Evolutionary conservation across 176 grass and related monocot species (phyloP).

Genomic region (Poa annua): DNA sequence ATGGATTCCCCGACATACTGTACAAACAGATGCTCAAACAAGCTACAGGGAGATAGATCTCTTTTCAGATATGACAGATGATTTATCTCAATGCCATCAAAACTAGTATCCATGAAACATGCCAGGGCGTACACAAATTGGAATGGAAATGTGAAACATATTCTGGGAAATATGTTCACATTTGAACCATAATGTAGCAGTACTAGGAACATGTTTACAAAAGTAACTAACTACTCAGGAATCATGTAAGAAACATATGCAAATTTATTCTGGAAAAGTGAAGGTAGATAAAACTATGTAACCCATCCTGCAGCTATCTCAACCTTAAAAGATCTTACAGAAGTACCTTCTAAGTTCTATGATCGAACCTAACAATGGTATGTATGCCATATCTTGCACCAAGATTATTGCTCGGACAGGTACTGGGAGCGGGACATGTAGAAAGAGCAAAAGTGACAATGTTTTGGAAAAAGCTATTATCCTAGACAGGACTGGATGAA

Average conservation of each 20-base stretch:
- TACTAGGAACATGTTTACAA: neutral
- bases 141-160: neutral
- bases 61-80: slow-evolving; percentile 20
- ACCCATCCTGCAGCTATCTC: neutral
- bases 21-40: slow-evolving; percentile 15
- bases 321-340: neutral
- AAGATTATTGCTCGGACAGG: slow-evolving; percentile 1
- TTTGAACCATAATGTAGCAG: neutral
- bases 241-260: neutral
- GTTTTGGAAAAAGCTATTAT: neutral
- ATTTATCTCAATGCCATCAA: slow-evolving; percentile 2
- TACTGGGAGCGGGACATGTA: neutral
- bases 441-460: neutral
- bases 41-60: slow-evolving; percentile 31
- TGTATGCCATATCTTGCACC: neutral
- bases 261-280: neutral
- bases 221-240: neutral
- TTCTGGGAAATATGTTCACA: neutral
- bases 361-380: neutral
- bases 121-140: neutral
- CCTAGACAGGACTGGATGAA: neutral
- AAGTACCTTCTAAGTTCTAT: neutral
- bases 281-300: neutral
- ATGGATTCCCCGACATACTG: slow-evolving; percentile 53
- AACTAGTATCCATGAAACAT: slow-evolving; percentile 4